Base-by-base conservation (phyloP, 768 basidiomycete genomes). In the Erythrobasidium yunnanense region DNA sequence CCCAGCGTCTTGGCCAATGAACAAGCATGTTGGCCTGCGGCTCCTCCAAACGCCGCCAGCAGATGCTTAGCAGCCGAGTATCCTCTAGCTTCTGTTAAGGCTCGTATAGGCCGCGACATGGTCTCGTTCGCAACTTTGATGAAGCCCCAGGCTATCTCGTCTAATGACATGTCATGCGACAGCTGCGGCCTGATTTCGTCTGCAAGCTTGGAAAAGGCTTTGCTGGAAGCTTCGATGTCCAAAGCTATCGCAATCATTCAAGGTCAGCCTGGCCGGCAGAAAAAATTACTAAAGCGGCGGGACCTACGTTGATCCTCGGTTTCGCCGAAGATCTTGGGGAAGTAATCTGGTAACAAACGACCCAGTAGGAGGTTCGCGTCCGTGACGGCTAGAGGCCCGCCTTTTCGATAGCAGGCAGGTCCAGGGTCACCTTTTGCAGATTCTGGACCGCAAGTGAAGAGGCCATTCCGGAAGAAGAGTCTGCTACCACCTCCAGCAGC, bases 401-500 rank as follows among this genome's bases (percentile, higher is more conserved):
- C 88, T 77, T 93, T 95, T 62, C 87, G 80, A 75, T 92, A 92
- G 73, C 90, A 93, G 0, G 84, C 86, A 1, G 93, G 93, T 1
- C 93, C 92, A 2, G 93, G 93, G 69, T 95, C 83, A 0, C 91
- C 90, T 20, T 89, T 90, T 2, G 92, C 91, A 65, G 88, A 91
- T 72, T 92, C 86, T 0, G 93, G 93, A 0, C 93, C 93, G 18
- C 88, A 86, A 18, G 84, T 78, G 79, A 95, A 95, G 22, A 97
- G 80, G 0, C 91, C 91, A 71, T 93, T 92, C 25, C 84, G 81
- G 80, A 88, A 96, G 2, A 83, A 85, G 52, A 96, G 78, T 71
- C 91, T 86, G 0, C 87, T 89, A 0, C 92, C 93, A 47, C 92
- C 92, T 1, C 93, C 92, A 0, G 93, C 92, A 5, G 92, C 92